Percentiles rank a stretch among this genome's conserved stretches.
These are phyloP conservation scores for Closterium sp. DNA, from an alignment of 139 green algal species.

Conservation along the genomic window DNA sequence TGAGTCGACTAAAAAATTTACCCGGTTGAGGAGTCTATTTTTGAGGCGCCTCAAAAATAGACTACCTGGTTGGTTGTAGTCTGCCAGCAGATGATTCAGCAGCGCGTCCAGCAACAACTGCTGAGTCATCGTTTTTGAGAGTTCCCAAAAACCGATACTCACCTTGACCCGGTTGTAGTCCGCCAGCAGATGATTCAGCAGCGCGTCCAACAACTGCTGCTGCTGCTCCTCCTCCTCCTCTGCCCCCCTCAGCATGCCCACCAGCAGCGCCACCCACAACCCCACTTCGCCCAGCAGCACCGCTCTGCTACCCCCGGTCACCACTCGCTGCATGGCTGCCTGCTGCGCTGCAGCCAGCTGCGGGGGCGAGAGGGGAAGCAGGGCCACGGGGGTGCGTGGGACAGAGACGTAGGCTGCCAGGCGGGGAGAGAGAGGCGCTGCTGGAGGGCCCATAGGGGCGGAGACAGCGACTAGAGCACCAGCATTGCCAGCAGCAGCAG, in stretches of 20 bases:
- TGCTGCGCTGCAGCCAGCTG: background rate
- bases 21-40: too few relatives aligned
- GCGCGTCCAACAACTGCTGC: background rate
- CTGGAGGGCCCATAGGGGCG: background rate
- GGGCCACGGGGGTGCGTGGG: background rate
- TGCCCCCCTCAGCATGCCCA: background rate
- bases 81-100: background rate
- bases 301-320: background rate
- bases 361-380: background rate
- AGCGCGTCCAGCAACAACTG: background rate
- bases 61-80: too few relatives aligned
- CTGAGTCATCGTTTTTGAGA: too few relatives aligned
- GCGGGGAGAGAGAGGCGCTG: background rate
- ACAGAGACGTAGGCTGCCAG: background rate
- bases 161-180: background rate
- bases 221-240: background rate
- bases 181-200: background rate
- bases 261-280: background rate
- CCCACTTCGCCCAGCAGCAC: background rate
- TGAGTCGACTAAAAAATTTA: too few relatives aligned
- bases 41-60: too few relatives aligned
- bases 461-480: background rate
- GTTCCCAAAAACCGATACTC: too few relatives aligned
- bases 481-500: background rate
- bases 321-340: background rate